Base-by-base conservation (phyloP, 2,329 filamentous ascomycete genomes). In the Fusarium subtropicale region DNA sequence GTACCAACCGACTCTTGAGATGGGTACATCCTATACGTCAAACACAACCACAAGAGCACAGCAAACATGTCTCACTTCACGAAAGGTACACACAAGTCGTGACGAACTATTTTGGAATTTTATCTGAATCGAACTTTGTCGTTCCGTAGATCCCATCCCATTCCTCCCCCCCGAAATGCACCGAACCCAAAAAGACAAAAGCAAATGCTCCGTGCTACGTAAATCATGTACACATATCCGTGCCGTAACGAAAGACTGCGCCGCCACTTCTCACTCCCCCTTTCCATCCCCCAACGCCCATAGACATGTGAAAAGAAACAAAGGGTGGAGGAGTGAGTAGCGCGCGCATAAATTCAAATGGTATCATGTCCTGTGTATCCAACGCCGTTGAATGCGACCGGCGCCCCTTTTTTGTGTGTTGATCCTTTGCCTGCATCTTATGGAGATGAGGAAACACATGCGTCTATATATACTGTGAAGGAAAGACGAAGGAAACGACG, bases 311-410 rank as follows among this genome's bases (percentile, higher is more conserved):
- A 38, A 38, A 57, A 5, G 54, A 16, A 41, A 44, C 31, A 10
- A 57, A 26, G 24, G n/a, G 36, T 12, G 26, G 24, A 33, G 12
- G 24, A 39, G 22, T 18, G 30, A 30, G 45, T 24, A 47, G 55
- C 46, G 18, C 33, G 56, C 59, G 34, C 63, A 57, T 24, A 56
- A 64, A 65, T 60, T 52, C 68, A 71, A 71, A 55, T 74, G 72
- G 72, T 74, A 74, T 74, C 48, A 51, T 41, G 36, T 26, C 34
- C 39, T 54, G 44, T 71, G 55, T 74, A 74, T 74, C 72, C 72
- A 74, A 74, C 72, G 71, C 72, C 72, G 59, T 74, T 64, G 61
- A 72, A 71, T 74, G 72, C 68, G 69, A 56, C 68, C 64, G 68
- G 67, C 63, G 61, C 65, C 62, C 59, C 71, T 62, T 60, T 63